phyloP scores from a whole-genome alignment of 805 yeast genomes.

The Lipomyces chichibuensis region DNA sequence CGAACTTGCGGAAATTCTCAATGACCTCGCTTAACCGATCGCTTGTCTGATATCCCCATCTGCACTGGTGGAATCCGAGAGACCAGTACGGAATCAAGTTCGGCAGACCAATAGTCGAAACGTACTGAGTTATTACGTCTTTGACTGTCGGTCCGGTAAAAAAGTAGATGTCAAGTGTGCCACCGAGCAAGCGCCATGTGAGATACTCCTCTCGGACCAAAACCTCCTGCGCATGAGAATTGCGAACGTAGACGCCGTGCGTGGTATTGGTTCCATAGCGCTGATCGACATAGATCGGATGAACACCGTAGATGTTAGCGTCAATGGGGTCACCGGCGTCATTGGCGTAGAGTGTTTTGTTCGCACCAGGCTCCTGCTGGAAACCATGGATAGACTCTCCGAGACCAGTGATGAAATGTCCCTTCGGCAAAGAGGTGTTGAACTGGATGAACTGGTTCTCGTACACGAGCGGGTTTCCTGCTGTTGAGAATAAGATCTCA shows the following conservation, averaged over 20 bases:
- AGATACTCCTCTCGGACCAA: slow-evolving; percentile 41
- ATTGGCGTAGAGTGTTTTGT: slow-evolving; percentile 43
- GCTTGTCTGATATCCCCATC: slow-evolving; percentile 86
- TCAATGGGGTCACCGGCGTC: slow-evolving; percentile 38
- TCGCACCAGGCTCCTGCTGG: slow-evolving; percentile 41
- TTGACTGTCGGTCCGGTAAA: slow-evolving; percentile 51
- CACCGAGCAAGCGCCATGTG: slow-evolving; percentile 43
- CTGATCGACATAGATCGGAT: slow-evolving; percentile 45
- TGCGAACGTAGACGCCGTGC: slow-evolving; percentile 45
- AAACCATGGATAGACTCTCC: slow-evolving; percentile 45
- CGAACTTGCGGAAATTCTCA: slow-evolving; percentile 60
- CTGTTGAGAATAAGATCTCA: slow-evolving; percentile 43
- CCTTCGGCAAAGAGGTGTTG: slow-evolving; percentile 42
- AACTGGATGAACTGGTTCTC: slow-evolving; percentile 42
- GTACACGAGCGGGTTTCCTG: slow-evolving; percentile 43
- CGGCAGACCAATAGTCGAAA: slow-evolving; percentile 63
- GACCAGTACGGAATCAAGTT: slow-evolving; percentile 67
- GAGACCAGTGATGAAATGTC: slow-evolving; percentile 43
- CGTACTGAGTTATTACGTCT: slow-evolving; percentile 56
- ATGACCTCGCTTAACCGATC: slow-evolving; percentile 66
- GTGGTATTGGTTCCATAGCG: slow-evolving; percentile 37
- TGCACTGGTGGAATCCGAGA: slow-evolving; percentile 82
- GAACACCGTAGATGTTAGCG: slow-evolving; percentile 45
- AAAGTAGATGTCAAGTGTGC: slow-evolving; percentile 41
- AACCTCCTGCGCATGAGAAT: slow-evolving; percentile 43